Conservation (phyloP, 805 yeast genomes). For the Cyberlindnera samutprakarnensis region DNA sequence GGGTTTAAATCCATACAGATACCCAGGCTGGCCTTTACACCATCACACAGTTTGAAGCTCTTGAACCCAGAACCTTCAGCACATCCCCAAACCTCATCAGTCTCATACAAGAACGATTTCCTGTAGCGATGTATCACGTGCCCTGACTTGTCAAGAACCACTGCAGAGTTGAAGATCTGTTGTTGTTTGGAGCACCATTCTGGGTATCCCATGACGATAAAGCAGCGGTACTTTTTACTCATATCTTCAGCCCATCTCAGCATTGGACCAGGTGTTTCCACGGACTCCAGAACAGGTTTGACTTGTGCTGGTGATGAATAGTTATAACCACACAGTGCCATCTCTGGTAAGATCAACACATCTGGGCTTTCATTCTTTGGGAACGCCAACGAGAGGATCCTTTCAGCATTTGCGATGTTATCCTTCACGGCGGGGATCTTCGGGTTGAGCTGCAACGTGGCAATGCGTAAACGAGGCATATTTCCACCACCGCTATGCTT, state of each 20-base stretch:
- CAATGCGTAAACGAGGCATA: constrained; percentile 40
- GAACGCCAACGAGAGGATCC: constrained; percentile 16
- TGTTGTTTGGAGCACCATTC: constrained; percentile 30
- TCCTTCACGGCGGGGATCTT: constrained; percentile 48
- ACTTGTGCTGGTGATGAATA: constrained; percentile 42
- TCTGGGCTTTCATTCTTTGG: constrained; percentile 37
- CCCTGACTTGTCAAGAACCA: constrained; percentile 56
- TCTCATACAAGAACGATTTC: constrained; percentile 67
- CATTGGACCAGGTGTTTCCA: constrained; percentile 36
- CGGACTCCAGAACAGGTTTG: constrained; percentile 47
- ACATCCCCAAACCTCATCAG: constrained; percentile 81
- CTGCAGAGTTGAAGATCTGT: constrained; percentile 61
- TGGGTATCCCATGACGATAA: constrained; percentile 79
- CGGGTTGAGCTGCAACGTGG: constrained; percentile 64
- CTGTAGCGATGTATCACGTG: constrained; percentile 56
- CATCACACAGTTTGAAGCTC: constrained; percentile 29
- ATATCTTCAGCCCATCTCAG: constrained; percentile 49
- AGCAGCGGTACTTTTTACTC: constrained; percentile 45
- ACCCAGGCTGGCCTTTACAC: constrained; percentile 54
- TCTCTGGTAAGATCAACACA: constrained; percentile 73
- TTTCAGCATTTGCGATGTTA: constrained; percentile 42
- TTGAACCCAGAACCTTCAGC: constrained; percentile 54
- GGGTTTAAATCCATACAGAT: constrained; percentile 95
- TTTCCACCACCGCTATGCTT: too few relatives aligned
- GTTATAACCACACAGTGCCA: constrained; percentile 80